Evolutionary conservation across 805 yeast genomes (phyloP), one percentile per base, ranked within the genome.

Genomic region (Cephaloascus fragrans): DNA sequence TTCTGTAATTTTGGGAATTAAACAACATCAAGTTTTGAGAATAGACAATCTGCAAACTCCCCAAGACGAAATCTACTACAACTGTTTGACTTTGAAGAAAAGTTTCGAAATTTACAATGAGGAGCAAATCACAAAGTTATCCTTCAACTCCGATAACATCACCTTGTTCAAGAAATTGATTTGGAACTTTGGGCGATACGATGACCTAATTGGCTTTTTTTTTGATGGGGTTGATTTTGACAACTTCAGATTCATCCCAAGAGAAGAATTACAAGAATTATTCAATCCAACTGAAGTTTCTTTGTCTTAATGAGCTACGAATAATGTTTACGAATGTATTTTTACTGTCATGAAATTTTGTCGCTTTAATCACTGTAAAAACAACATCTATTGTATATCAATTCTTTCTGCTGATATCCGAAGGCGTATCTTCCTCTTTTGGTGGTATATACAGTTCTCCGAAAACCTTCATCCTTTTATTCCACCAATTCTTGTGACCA

Each of bases 401-500:
- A n/a, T n/a, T n/a, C n/a, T n/a, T n/a, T n/a, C n/a, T n/a, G n/a
- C n/a, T n/a, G n/a, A n/a, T n/a, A n/a, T n/a, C n/a, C n/a, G n/a
- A n/a, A n/a, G n/a, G n/a, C n/a, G n/a, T n/a, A n/a, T n/a, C n/a
- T n/a, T n/a, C n/a, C n/a, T n/a, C n/a, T n/a, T n/a, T n/a, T n/a
- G n/a, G n/a, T 8, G 28, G 28, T 8, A 23, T 18, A 9, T 35
- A 17, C 3, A 18, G 12, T 26, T 23, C 32, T 3, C 17, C 32
- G 6, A 23, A 26, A 1, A 19, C 15, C n/a, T 32, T 26, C 15
- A 53, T 19, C 35, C 58, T 44, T n/a, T 46, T 38, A 10, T 50
- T 59, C 78, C 78, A 72, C 73, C 74, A 69, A 41, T 63, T 50
- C 41, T 50, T 59, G 14, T 53, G 42, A n/a, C 60, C 67, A 12